Evolutionary conservation across 1,284 basidiomycete species (phyloP).

Genomic region (Tausonia pullulans): DNA sequence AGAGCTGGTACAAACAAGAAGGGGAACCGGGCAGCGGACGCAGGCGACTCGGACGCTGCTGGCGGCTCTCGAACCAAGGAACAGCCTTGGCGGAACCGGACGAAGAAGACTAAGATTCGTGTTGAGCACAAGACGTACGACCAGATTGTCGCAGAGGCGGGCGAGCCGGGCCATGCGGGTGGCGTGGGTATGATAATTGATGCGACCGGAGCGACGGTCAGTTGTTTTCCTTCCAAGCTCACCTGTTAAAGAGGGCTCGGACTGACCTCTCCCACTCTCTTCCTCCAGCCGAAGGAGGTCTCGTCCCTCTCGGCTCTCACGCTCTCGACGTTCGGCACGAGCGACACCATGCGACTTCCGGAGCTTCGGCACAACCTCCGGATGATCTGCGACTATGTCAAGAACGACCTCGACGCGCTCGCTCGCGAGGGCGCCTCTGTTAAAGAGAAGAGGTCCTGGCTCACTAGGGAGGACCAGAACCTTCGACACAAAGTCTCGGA

Average conservation of each 20-base stretch:
- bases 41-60: slow-evolving; percentile 17
- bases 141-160: slow-evolving; percentile 76
- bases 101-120: slow-evolving; percentile 70
- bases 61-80: slow-evolving; percentile 14
- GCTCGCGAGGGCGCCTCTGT: slow-evolving; percentile 78
- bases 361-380: slow-evolving; percentile 92
- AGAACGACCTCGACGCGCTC: slow-evolving; percentile 70
- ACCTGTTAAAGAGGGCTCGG: not conserved
- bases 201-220: slow-evolving; percentile 78
- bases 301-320: slow-evolving; percentile 68
- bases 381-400: slow-evolving; percentile 69
- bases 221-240: slow-evolving; percentile 26
- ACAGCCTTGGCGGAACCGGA: slow-evolving; percentile 38
- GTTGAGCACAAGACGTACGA: slow-evolving; percentile 92
- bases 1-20: slow-evolving; percentile 41
- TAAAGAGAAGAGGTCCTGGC: slow-evolving; percentile 32
- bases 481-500: slow-evolving; percentile 22
- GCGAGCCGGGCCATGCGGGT: slow-evolving; percentile 32
- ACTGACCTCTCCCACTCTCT: not conserved
- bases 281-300: slow-evolving; percentile 59
- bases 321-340: slow-evolving; percentile 62
- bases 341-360: slow-evolving; percentile 76
- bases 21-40: slow-evolving; percentile 19
- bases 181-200: slow-evolving; percentile 78
- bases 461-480: slow-evolving; percentile 20